Percentiles rank a stretch among this genome's conserved stretches.
These are phyloP conservation scores for Maudiozyma turicensis DNA, from an alignment of 805 yeast genomes.

Conservation along the genomic window DNA sequence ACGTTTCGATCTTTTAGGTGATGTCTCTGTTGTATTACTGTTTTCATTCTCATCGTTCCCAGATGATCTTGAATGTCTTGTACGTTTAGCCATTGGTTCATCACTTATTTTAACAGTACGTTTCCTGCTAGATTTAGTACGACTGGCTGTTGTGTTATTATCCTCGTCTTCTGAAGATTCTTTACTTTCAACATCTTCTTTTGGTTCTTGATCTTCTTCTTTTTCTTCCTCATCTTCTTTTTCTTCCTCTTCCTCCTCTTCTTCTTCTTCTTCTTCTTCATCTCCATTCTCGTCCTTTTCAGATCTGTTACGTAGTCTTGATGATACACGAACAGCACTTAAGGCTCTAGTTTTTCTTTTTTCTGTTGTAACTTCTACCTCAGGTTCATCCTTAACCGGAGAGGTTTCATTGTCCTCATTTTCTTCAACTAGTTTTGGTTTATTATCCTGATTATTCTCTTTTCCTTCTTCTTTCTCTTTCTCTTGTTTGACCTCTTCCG, in stretches of 20 bases:
- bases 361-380: neutral
- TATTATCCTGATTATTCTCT: too few relatives aligned
- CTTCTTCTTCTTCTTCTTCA: constrained; percentile 1
- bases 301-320: neutral
- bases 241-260: constrained; percentile 2
- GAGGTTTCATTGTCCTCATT: constrained; percentile 3
- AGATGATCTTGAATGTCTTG: constrained; percentile 12
- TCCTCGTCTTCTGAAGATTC: constrained; percentile 5
- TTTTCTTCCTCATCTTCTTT: constrained; percentile 1
- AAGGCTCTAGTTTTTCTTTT: neutral
- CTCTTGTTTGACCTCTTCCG: too few relatives aligned
- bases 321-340: constrained; percentile 1
- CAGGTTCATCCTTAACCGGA: too few relatives aligned
- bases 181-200: neutral
- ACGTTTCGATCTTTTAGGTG: constrained; percentile 15
- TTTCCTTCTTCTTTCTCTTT: too few relatives aligned
- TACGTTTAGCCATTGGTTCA: constrained; percentile 19
- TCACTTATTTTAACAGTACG: neutral
- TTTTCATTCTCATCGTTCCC: constrained; percentile 4
- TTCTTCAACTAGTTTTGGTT: neutral
- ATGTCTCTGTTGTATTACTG: constrained; percentile 5
- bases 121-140: constrained; percentile 3
- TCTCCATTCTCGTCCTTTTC: neutral
- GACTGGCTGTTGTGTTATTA: neutral
- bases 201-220: neutral